These are phyloP conservation scores for Phytophthora tubulina DNA, from an alignment of 352 stramenopile genomes.

Conservation along the genomic window DNA sequence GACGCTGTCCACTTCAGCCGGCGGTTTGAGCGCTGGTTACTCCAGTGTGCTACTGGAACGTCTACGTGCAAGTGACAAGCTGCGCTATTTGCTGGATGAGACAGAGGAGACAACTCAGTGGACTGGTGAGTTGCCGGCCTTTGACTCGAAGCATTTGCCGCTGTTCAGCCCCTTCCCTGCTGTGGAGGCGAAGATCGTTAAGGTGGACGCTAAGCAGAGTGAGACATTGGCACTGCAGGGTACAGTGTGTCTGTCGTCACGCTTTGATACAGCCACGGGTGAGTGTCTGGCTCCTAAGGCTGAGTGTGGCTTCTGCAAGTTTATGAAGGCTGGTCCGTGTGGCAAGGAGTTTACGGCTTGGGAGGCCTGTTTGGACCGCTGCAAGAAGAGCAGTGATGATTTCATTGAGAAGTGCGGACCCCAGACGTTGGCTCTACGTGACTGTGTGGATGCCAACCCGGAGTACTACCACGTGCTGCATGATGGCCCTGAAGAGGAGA, in stretches of 20 bases:
- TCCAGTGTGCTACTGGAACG: slow-evolving; percentile 83
- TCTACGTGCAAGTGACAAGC: slow-evolving; percentile 69
- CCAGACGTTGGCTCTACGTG: slow-evolving; percentile 79
- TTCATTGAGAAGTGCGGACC: slow-evolving; percentile 86
- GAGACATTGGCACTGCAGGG: slow-evolving; percentile 56
- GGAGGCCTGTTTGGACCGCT: slow-evolving; percentile 83
- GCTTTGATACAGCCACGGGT: slow-evolving; percentile 64
- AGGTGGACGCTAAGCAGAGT: slow-evolving; percentile 29
- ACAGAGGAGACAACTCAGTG: slow-evolving; percentile 44
- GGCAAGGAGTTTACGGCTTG: slow-evolving; percentile 82
- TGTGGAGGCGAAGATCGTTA: slow-evolving; percentile 47
- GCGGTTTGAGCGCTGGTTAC: slow-evolving; percentile 62
- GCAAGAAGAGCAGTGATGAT: slow-evolving; percentile 75
- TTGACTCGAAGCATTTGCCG: slow-evolving; percentile 76
- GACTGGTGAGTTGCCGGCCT: slow-evolving; percentile 71
- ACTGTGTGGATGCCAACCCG: slow-evolving; percentile 89
- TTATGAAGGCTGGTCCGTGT: slow-evolving; percentile 91
- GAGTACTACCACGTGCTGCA: slow-evolving; percentile 91
- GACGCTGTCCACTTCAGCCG: slow-evolving; percentile 61
- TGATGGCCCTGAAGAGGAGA: slow-evolving; percentile 58
- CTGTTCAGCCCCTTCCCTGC: slow-evolving; percentile 86
- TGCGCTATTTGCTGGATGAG: slow-evolving; percentile 61
- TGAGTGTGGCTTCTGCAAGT: slow-evolving; percentile 92
- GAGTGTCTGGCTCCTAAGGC: slow-evolving; percentile 71
- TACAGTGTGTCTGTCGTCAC: slow-evolving; percentile 73